Evolutionary conservation across 805 yeast species (phyloP).

Genomic region (Lipomyces kockii): DNA sequence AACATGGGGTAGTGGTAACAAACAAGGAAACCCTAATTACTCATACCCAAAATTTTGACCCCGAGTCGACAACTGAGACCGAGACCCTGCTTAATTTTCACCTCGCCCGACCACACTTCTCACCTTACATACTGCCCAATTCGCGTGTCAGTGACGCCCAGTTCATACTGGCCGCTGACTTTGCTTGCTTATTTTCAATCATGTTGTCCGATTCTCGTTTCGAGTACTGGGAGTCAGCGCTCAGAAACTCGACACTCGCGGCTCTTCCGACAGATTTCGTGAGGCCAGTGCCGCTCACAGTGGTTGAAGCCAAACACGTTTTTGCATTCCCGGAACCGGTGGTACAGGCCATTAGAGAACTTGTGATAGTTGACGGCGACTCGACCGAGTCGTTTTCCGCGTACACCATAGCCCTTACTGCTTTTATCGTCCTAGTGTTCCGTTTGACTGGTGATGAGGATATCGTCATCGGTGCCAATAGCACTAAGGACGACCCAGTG

Average conservation of each 20-base stretch:
- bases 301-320: constrained; percentile 62
- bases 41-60: not conserved
- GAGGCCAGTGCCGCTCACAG: constrained; percentile 70
- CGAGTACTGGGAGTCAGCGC: constrained; percentile 61
- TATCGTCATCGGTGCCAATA: constrained; percentile 78
- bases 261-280: constrained; percentile 87
- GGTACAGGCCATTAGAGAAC: constrained; percentile 31
- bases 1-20: not conserved
- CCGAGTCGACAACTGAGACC: no score
- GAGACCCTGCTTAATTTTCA: no score
- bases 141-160: not conserved
- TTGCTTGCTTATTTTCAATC: not conserved
- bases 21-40: constrained; percentile 1
- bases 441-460: constrained; percentile 95
- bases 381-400: constrained; percentile 31
- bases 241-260: constrained; percentile 83
- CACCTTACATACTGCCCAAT: not conserved
- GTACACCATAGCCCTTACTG: constrained; percentile 59
- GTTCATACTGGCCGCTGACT: not conserved
- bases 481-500: constrained; percentile 53
- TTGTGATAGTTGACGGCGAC: constrained; percentile 34
- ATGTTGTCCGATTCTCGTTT: constrained; percentile 17
- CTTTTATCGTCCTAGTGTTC: constrained; percentile 70
- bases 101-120: not conserved
- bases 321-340: constrained; percentile 42